Percentiles rank a stretch among this genome's conserved stretches.
Evolutionary conservation across 306 rosid genomes (phyloP).

Genomic region (Sicyos edulis): DNA sequence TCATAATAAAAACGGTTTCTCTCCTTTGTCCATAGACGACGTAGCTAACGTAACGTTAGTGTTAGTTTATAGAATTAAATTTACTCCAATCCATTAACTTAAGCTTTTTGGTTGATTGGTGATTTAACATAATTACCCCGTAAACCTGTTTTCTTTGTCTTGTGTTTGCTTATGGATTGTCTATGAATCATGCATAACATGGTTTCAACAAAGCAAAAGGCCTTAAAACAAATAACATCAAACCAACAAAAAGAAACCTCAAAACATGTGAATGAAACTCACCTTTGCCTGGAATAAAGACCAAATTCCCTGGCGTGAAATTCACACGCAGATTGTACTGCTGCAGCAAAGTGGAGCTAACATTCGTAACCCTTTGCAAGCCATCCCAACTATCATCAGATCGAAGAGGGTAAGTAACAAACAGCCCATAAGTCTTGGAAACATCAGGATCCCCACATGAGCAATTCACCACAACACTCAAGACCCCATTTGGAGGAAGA

Average conservation of each 20-base stretch:
- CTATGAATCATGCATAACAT: not conserved
- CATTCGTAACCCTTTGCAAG: conserved; percentile 9
- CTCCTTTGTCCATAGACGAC: too few species aligned
- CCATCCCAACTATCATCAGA: conserved; percentile 26
- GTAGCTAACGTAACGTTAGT: too few species aligned
- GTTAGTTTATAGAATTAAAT: too few species aligned
- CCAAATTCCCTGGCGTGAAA: conserved; percentile 39
- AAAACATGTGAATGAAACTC: conserved; percentile 8
- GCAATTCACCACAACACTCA: conserved; percentile 56
- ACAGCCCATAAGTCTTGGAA: conserved; percentile 55
- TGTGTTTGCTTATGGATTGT: too few species aligned
- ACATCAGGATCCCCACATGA: conserved; percentile 52
- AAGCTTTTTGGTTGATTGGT: too few species aligned
- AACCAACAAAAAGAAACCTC: not conserved
- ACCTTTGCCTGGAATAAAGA: conserved; percentile 68
- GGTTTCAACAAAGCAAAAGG: conserved; percentile 2
- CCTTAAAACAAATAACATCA: conserved; percentile 12
- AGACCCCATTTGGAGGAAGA: conserved; percentile 24
- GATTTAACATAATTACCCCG: too few species aligned
- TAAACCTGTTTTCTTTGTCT: too few species aligned
- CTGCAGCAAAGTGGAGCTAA: conserved; percentile 38
- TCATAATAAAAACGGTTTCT: too few species aligned
- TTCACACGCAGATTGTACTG: conserved; percentile 43
- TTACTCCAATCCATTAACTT: too few species aligned
- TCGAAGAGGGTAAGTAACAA: conserved; percentile 57